phyloP scores from a whole-genome alignment of 306 rosid genomes.

The Hippophae gyantsensis region DNA sequence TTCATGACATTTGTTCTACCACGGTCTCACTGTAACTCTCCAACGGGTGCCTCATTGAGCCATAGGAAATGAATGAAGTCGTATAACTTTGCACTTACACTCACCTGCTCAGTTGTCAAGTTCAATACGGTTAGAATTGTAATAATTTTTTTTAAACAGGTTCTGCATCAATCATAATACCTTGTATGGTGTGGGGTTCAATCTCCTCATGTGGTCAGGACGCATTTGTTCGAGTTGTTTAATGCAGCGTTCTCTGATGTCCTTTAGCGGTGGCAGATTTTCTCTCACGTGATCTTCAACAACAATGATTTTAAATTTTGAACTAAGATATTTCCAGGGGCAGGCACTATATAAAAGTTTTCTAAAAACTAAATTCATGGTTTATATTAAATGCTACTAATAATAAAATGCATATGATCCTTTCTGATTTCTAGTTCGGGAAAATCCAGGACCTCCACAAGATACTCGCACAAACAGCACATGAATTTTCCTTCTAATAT shows the following conservation, averaged over 20 bases:
- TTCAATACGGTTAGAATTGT: neutral
- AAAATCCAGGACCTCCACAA: neutral
- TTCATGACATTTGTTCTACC: neutral
- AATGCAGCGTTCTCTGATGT: conserved; percentile 73
- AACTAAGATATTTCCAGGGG: neutral
- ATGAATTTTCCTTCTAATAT: too few relatives aligned
- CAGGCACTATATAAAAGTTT: neutral
- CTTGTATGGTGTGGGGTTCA: conserved; percentile 97
- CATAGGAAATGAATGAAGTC: conserved; percentile 91
- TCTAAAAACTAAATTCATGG: neutral
- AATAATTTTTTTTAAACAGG: too few relatives aligned
- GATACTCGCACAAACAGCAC: too few relatives aligned
- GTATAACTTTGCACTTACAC: conserved; percentile 77
- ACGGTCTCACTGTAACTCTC: conserved; percentile 63
- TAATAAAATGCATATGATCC: neutral
- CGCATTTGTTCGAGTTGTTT: conserved; percentile 82
- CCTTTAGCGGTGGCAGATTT: conserved; percentile 55
- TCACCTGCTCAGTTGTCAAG: conserved; percentile 43
- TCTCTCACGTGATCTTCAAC: conserved; percentile 48
- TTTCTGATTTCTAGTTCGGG: neutral
- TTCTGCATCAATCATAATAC: conserved; percentile 18
- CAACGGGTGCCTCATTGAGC: conserved; percentile 96
- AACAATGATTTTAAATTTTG: conserved; percentile 6
- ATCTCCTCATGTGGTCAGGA: conserved; percentile 94
- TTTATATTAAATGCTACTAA: neutral